Conservation (phyloP, 1,284 basidiomycete species). For the Cronartium ribicola region DNA sequence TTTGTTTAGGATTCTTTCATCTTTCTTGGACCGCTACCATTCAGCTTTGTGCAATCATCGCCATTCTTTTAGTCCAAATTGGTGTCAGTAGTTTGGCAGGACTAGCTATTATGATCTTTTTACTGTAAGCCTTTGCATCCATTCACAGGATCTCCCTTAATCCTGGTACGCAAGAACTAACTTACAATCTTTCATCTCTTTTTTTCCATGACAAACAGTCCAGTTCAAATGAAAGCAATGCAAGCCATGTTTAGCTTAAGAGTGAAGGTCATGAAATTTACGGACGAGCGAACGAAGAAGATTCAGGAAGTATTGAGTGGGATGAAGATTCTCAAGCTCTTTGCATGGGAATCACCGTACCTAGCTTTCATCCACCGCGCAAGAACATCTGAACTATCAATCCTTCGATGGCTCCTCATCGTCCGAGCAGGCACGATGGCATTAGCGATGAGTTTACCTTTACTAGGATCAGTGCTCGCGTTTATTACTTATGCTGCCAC, state of each 20-base stretch:
- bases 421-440: constrained; percentile 68
- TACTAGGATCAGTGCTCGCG: constrained; percentile 74
- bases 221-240: constrained; percentile 69
- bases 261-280: constrained; percentile 78
- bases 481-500: constrained; percentile 75
- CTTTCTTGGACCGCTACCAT: constrained; percentile 17
- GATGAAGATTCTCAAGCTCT: constrained; percentile 85
- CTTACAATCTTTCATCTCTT: too few relatives aligned
- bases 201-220: constrained; percentile 52
- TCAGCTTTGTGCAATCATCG: constrained; percentile 13
- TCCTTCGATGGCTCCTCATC: constrained; percentile 70
- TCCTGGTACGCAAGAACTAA: too few relatives aligned
- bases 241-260: constrained; percentile 68
- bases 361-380: constrained; percentile 63
- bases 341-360: constrained; percentile 76
- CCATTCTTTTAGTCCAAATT: constrained; percentile 17
- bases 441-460: constrained; percentile 63
- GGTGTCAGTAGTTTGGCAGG: constrained; percentile 11
- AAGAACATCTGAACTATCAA: constrained; percentile 69
- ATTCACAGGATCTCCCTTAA: too few relatives aligned
- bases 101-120: constrained; percentile 11
- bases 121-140: constrained; percentile 17
- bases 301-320: constrained; percentile 71
- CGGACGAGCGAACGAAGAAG: constrained; percentile 75
- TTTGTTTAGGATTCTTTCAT: constrained; percentile 50